Evolutionary conservation across 2,329 filamentous ascomycete genomes (phyloP).

Genomic region (Aspergillus neotritici): DNA sequence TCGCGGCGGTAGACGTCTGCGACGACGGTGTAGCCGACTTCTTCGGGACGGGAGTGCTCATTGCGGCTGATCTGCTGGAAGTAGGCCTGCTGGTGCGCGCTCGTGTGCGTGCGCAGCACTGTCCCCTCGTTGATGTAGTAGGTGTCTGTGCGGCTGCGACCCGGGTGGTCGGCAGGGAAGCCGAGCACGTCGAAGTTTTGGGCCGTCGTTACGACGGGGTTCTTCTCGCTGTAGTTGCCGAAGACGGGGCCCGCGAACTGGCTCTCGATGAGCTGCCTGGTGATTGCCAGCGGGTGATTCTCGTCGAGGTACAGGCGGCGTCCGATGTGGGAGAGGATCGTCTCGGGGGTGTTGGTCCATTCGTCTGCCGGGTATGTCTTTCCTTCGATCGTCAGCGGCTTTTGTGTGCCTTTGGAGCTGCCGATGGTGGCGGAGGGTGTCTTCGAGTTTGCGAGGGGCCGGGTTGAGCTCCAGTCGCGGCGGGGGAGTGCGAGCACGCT

Average conservation of each 20-base stretch:
- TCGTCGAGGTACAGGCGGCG: slow-evolving; percentile 83
- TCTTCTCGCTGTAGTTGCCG: slow-evolving; percentile 69
- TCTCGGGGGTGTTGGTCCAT: slow-evolving; percentile 79
- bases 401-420: background rate
- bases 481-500: slow-evolving; percentile 14
- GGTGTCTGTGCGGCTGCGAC: slow-evolving; percentile 80
- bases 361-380: slow-evolving; percentile 62
- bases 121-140: slow-evolving; percentile 88
- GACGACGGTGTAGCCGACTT: slow-evolving; percentile 77
- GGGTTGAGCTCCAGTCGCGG: slow-evolving; percentile 31
- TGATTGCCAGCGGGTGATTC: slow-evolving; percentile 86
- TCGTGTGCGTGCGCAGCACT: slow-evolving; percentile 87
- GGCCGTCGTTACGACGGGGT: slow-evolving; percentile 73
- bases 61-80: slow-evolving; percentile 58
- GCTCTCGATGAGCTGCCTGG: slow-evolving; percentile 84
- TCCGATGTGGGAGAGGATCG: slow-evolving; percentile 67
- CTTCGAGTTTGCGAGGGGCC: slow-evolving; percentile 19
- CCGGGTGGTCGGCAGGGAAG: slow-evolving; percentile 81
- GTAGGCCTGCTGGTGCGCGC: slow-evolving; percentile 84
- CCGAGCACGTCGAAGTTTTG: slow-evolving; percentile 98
- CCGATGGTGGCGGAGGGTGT: slow-evolving; percentile 5
- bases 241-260: slow-evolving; percentile 70
- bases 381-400: slow-evolving; percentile 55
- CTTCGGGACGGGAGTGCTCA: slow-evolving; percentile 27
- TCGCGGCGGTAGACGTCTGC: slow-evolving; percentile 95